A percentile compares a stretch with the other conserved stretches of the same genome.
Conservation (phyloP, 768 basidiomycete genomes). For the Termitomyces sp. region DNA sequence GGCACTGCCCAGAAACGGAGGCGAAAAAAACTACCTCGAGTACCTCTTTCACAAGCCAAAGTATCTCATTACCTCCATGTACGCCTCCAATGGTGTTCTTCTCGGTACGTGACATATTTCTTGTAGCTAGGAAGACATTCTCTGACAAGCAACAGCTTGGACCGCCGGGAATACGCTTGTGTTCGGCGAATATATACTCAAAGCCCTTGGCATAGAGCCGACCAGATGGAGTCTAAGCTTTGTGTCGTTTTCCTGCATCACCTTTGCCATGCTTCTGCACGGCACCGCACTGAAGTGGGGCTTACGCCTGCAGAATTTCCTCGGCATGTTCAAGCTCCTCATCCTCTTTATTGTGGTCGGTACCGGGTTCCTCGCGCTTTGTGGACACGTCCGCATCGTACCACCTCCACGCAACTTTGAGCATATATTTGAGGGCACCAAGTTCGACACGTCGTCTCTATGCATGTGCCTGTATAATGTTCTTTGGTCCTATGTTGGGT, state of each 20-base stretch:
- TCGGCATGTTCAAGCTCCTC: conserved; percentile 51
- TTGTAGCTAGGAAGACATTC: not conserved
- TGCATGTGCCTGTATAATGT: conserved; percentile 42
- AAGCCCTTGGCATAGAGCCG: conserved; percentile 18
- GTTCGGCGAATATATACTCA: conserved; percentile 46
- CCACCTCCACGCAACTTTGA: conserved; percentile 25
- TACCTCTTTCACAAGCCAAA: conserved; percentile 53
- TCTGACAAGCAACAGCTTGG: conserved; percentile 7
- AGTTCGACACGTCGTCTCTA: conserved; percentile 35
- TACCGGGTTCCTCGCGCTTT: conserved; percentile 39
- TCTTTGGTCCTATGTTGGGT: conserved; percentile 50
- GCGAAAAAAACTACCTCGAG: conserved; percentile 71
- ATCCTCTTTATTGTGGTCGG: conserved; percentile 39
- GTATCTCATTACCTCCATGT: conserved; percentile 52
- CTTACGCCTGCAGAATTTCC: conserved; percentile 50
- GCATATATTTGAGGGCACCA: conserved; percentile 28
- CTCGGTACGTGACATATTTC: conserved; percentile 23
- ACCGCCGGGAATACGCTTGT: conserved; percentile 38
- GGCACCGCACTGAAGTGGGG: conserved; percentile 42
- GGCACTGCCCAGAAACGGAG: conserved; percentile 60
- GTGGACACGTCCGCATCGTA: conserved; percentile 22
- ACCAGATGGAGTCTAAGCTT: conserved; percentile 19
- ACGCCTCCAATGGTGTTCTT: conserved; percentile 48
- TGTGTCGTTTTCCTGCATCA: conserved; percentile 24
- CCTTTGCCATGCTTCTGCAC: conserved; percentile 28